phyloP scores from a whole-genome alignment of 2,329 filamentous ascomycete species.

The Exophiala phaeomuriformis region DNA sequence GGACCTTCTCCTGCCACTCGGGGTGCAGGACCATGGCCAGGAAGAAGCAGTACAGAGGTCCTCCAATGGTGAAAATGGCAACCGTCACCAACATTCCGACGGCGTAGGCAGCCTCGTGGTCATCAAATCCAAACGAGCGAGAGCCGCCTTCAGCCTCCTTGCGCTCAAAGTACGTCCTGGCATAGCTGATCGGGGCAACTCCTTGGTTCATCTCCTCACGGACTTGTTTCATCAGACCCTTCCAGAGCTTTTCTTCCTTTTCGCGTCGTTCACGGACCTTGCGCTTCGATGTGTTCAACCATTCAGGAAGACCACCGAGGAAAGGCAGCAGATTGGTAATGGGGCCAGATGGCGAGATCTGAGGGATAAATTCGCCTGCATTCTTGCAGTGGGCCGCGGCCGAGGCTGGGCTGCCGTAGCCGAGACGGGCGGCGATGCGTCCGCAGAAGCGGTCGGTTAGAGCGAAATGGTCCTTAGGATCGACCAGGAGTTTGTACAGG shows the following conservation, averaged over 20 bases:
- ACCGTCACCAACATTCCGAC: slow-evolving; percentile 28
- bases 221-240: slow-evolving; percentile 27
- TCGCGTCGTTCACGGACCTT: slow-evolving; percentile 27
- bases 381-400: slow-evolving; percentile 28
- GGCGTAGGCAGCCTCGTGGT: slow-evolving; percentile 28
- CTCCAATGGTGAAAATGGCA: slow-evolving; percentile 28
- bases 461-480: slow-evolving; percentile 28
- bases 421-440: slow-evolving; percentile 25
- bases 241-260: slow-evolving; percentile 29
- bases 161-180: slow-evolving; percentile 26
- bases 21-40: slow-evolving; percentile 45
- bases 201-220: slow-evolving; percentile 24
- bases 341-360: slow-evolving; percentile 28
- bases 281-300: slow-evolving; percentile 26
- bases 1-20: slow-evolving; percentile 42
- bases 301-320: slow-evolving; percentile 26
- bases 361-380: slow-evolving; percentile 28
- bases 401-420: slow-evolving; percentile 26
- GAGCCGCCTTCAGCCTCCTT: slow-evolving; percentile 22
- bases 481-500: slow-evolving; percentile 26
- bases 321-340: slow-evolving; percentile 27
- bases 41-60: slow-evolving; percentile 28
- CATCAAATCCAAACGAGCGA: slow-evolving; percentile 24
- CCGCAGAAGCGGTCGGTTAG: slow-evolving; percentile 28
- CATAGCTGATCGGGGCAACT: slow-evolving; percentile 26